Evolutionary conservation across 768 basidiomycete genomes (phyloP).

Genomic region (Epithele typhae): DNA sequence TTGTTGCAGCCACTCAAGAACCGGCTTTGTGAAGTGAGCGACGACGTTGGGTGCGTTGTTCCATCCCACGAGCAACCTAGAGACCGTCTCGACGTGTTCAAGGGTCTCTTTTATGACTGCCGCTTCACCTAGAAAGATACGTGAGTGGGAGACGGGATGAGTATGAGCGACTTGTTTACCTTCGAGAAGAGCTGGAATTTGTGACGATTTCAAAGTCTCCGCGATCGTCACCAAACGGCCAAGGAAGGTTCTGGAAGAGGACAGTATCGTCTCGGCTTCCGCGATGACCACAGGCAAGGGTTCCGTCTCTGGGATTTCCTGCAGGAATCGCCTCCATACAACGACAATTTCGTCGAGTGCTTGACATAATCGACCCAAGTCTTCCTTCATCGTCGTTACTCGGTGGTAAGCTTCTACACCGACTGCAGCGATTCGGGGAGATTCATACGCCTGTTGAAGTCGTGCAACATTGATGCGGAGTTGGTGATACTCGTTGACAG

Average conservation of each 20-base stretch:
- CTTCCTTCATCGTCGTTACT: constrained; percentile 20
- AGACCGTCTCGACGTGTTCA: constrained; percentile 5
- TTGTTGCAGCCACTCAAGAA: constrained; percentile 27
- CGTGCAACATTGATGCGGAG: constrained; percentile 9
- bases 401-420: constrained; percentile 19
- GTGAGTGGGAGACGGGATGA: too few species aligned
- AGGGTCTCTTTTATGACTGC: constrained; percentile 1
- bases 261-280: constrained; percentile 16
- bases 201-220: constrained; percentile 22
- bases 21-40: constrained; percentile 29
- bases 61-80: constrained; percentile 7
- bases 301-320: constrained; percentile 28
- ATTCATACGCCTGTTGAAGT: constrained; percentile 7
- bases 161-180: constrained; percentile 23
- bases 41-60: constrained; percentile 3
- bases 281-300: constrained; percentile 20
- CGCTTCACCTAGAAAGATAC: constrained; percentile 7
- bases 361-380: constrained; percentile 22
- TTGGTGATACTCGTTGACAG: background rate
- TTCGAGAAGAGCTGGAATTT: constrained; percentile 32
- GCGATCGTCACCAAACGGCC: constrained; percentile 23
- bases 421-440: constrained; percentile 20
- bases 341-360: constrained; percentile 28
- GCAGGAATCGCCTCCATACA: constrained; percentile 16
- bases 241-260: constrained; percentile 9